These are phyloP conservation scores for Typha latifolia DNA, from an alignment of 176 grass and related monocot species.

Conservation along the genomic window DNA sequence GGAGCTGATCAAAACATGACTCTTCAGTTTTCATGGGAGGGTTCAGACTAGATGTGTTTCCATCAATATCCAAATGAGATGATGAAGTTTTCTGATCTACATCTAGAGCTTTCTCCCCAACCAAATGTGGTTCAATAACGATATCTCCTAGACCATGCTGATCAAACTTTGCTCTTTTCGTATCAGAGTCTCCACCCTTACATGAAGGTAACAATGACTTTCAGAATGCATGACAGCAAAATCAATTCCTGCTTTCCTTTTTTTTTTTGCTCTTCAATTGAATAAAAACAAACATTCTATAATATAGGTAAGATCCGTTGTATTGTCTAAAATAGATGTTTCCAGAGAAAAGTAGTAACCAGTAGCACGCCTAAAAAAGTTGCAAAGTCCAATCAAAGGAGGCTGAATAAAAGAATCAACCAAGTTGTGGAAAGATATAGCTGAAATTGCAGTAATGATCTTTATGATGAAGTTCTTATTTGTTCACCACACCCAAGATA, in stretches of 20 bases:
- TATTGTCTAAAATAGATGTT: too few species aligned
- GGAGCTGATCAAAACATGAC: conserved; percentile 62
- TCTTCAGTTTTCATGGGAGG: conserved; percentile 51
- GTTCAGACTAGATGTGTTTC: conserved; percentile 56
- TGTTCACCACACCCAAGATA: too few species aligned
- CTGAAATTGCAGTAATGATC: too few species aligned
- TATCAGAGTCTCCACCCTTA: conserved; percentile 67
- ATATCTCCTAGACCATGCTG: conserved; percentile 53
- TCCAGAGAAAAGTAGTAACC: too few species aligned
- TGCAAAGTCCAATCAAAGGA: too few species aligned
- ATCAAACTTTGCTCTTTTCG: conserved; percentile 86
- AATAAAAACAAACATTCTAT: too few species aligned
- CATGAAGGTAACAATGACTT: conserved; percentile 13
- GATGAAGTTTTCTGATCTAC: conserved; percentile 37
- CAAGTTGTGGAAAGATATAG: too few species aligned
- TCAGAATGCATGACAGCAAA: neutral
- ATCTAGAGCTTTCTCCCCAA: conserved; percentile 30
- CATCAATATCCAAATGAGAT: conserved; percentile 47
- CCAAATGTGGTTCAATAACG: conserved; percentile 45
- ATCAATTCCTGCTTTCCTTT: neutral
- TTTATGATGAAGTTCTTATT: too few species aligned
- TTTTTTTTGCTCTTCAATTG: neutral
- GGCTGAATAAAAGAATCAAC: too few species aligned
- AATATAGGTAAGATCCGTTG: too few species aligned
- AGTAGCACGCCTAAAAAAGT: too few species aligned